Evolutionary conservation across 2,329 filamentous ascomycete genomes (phyloP), one percentile per base, ranked within the genome.

Genomic region (Alternaria rosae): DNA sequence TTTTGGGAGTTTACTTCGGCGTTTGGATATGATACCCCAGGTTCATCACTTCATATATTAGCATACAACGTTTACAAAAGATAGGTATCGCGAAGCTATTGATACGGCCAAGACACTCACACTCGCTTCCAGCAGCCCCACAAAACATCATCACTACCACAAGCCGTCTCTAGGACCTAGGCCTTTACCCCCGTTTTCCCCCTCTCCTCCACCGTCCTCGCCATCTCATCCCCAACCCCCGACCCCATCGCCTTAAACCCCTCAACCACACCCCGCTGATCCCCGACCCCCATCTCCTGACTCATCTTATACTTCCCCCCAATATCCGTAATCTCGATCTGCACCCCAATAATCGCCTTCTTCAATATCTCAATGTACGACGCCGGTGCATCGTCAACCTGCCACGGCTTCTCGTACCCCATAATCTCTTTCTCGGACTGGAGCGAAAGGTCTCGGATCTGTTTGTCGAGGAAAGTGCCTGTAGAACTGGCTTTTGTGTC

Each of bases 391-490:
- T 90, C 87, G 0, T 78, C 70, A 0, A 91, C 85, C 42, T 80
- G 78, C 89, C 89, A 91, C 11, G 84, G 44, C 79, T 82, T 9
- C 38, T 63, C 59, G 72, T 86, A 86, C 0, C 84, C 85, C 87
- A 91, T 90, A 15, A 89, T 80, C 1, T 72, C 65, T 1, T 70
- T 80, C 74, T 91, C 89, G 1, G 80, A 78, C 89, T 87, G 15
- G 74, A 81, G 6, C 11, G 45, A 48, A n/a, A 48, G 45, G 1
- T 48, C 45, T 3, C 45, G 26, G 9, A 48, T 48, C 6, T 48
- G 45, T 30, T 48, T 30, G 6, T 48, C 45, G 25, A 48, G 45
- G 2, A 48, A 48, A 20, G 26, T 0, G 4, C 26, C 25, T 6
- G 45, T 48, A 6, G n/a, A 0, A 9, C 2, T 0, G 45, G 6